Conservation (phyloP, 352 stramenopile species). For the Pythium diclinum region DNA sequence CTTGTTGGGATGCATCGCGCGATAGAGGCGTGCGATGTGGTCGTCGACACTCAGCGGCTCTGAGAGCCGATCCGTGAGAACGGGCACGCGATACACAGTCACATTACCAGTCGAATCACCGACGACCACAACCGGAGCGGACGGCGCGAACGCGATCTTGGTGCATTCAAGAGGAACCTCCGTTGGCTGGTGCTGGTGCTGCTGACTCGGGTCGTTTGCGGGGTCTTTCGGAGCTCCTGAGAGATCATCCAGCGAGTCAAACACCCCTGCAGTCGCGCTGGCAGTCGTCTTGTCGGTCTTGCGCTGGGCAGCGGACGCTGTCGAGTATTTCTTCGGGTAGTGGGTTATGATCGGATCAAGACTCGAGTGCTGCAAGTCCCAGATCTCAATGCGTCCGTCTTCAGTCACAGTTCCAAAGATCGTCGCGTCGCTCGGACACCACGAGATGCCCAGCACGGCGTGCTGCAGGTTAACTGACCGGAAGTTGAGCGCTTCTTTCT, state of each 20-base stretch:
- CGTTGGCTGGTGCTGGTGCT: neutral
- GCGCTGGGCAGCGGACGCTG: conserved; percentile 5
- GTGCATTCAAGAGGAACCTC: conserved; percentile 66
- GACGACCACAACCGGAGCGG: conserved; percentile 68
- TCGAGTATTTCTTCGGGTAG: conserved; percentile 59
- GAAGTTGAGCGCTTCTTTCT: conserved; percentile 60
- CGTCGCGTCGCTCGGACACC: conserved; percentile 78
- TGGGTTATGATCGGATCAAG: conserved; percentile 82
- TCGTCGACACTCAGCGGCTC: conserved; percentile 40
- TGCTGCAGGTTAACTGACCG: conserved; percentile 74
- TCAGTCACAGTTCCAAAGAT: conserved; percentile 86
- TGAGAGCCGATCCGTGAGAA: conserved; percentile 28
- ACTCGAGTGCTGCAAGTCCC: conserved; percentile 82
- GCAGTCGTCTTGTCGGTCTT: conserved; percentile 18
- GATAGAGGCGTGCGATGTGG: conserved; percentile 49
- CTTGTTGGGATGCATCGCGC: conserved; percentile 53
- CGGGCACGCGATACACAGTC: conserved; percentile 65
- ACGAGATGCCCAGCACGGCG: conserved; percentile 81
- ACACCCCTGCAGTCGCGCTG: conserved; percentile 2
- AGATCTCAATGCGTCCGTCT: conserved; percentile 91
- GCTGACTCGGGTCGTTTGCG: neutral
- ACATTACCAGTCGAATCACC: conserved; percentile 75
- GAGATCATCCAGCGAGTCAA: conserved; percentile 15
- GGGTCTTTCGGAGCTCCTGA: neutral
- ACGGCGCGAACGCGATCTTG: conserved; percentile 63